A percentile compares a stretch with the other conserved stretches of the same genome.
Conservation (phyloP, 164 flowering plant genomes). For the Warburgia ugandensis region DNA sequence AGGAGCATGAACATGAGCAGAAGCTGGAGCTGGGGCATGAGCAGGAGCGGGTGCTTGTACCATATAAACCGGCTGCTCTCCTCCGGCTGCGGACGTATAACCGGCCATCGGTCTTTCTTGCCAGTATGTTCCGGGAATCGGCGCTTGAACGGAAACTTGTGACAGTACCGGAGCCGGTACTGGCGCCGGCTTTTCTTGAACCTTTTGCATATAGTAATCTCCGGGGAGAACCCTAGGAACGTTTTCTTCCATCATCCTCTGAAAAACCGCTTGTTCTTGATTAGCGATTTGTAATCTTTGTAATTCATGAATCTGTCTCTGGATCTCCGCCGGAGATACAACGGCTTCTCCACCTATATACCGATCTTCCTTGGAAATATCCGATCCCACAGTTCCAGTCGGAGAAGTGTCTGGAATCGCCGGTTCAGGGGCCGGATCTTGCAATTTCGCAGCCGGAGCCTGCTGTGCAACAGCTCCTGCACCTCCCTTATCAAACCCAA, state of each 20-base stretch:
- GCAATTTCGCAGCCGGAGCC: constrained; percentile 16
- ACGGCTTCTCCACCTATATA: constrained; percentile 20
- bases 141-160: constrained; percentile 4
- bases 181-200: constrained; percentile 27
- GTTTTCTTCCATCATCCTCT: constrained; percentile 26
- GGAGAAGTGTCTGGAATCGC: constrained; percentile 13
- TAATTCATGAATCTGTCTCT: constrained; percentile 46
- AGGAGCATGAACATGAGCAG: no score
- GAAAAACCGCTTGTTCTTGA: constrained; percentile 25
- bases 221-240: constrained; percentile 21
- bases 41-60: constrained; percentile 5
- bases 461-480: constrained; percentile 2
- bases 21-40: neutral
- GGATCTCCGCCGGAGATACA: constrained; percentile 30
- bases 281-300: constrained; percentile 38
- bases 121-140: constrained; percentile 27
- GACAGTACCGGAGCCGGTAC: constrained; percentile 9
- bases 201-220: constrained; percentile 34
- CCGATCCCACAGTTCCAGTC: constrained; percentile 14
- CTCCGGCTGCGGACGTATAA: constrained; percentile 18
- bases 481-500: constrained; percentile 55
- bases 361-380: constrained; percentile 22
- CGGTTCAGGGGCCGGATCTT: constrained; percentile 12
- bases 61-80: constrained; percentile 36
- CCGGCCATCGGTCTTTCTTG: constrained; percentile 20